These are phyloP conservation scores for Escallonia herrerae DNA, from an alignment of 129 eudicot species.

Conservation along the genomic window DNA sequence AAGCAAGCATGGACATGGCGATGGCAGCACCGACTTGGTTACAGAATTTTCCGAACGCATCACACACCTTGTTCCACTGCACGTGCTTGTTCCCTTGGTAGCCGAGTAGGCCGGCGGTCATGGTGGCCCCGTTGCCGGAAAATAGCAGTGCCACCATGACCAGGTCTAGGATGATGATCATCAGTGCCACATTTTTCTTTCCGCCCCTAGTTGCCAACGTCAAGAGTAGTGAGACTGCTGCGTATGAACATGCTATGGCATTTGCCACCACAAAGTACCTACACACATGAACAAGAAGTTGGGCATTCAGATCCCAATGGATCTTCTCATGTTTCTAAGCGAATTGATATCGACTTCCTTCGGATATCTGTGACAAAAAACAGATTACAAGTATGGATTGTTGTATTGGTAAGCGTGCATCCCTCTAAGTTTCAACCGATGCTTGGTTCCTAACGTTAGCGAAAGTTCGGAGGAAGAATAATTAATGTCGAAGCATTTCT, in stretches of 20 bases:
- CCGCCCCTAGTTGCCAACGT: slow-evolving; percentile 32
- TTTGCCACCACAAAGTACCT: slow-evolving; percentile 75
- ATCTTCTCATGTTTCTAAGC: no score
- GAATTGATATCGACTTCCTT: no score
- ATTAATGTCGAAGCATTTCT: no score
- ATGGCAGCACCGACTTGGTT: slow-evolving; percentile 28
- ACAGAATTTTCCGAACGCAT: slow-evolving; percentile 50
- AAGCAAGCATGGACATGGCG: slow-evolving; percentile 33
- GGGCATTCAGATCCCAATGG: background rate
- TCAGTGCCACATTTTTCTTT: slow-evolving; percentile 15
- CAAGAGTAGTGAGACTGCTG: slow-evolving; percentile 38
- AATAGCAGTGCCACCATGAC: slow-evolving; percentile 52
- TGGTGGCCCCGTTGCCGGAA: slow-evolving; percentile 53
- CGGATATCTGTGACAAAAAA: no score
- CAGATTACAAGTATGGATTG: no score
- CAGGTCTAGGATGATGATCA: slow-evolving; percentile 38
- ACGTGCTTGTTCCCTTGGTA: slow-evolving; percentile 59
- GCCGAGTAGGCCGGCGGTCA: slow-evolving; percentile 53
- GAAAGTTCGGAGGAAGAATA: no score
- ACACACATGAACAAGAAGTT: background rate
- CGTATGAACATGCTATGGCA: slow-evolving; percentile 48
- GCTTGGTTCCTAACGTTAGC: no score
- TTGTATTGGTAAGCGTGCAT: no score
- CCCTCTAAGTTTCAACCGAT: no score
- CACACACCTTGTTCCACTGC: slow-evolving; percentile 63